These are phyloP conservation scores for Talaromyces amestolkiae DNA, from an alignment of 2,329 filamentous ascomycete species.

Conservation along the genomic window DNA sequence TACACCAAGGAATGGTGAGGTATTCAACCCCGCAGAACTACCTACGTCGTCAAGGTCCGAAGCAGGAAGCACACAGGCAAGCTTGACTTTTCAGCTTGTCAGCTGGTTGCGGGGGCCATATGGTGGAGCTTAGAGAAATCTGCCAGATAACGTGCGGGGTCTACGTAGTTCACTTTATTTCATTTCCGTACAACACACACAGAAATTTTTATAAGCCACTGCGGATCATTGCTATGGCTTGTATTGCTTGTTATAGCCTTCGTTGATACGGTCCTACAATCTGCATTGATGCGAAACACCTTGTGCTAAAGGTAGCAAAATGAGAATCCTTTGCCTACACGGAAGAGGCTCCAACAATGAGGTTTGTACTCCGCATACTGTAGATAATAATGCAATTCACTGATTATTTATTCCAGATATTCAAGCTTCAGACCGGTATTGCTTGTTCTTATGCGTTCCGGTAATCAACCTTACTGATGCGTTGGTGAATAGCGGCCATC, in stretches of 20 bases:
- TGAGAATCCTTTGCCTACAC: constrained; percentile 19
- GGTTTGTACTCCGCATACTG: not conserved
- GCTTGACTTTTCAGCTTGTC: not conserved
- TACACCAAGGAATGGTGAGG: not conserved
- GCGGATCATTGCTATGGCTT: not conserved
- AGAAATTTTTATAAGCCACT: not conserved
- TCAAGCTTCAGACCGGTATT: constrained; percentile 18
- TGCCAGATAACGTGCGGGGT: not conserved
- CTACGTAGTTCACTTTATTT: not conserved
- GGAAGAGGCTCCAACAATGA: constrained; percentile 20
- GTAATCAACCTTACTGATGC: not conserved
- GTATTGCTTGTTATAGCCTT: not conserved
- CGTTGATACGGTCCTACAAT: not conserved
- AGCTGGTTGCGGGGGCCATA: not conserved
- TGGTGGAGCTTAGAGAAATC: not conserved
- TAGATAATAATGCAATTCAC: not conserved
- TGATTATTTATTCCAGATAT: constrained; percentile 7
- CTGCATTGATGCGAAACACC: not conserved
- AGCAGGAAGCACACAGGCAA: not conserved
- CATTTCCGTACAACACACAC: not conserved
- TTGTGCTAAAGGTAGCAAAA: not conserved
- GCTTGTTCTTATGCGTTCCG: not conserved
- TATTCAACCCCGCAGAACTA: not conserved
- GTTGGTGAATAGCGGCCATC: constrained; percentile 12
- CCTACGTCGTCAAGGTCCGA: not conserved